Evolutionary conservation across 805 yeast species (phyloP), one percentile per base, ranked within the genome.

Genomic region (Pichia membranifaciens): DNA sequence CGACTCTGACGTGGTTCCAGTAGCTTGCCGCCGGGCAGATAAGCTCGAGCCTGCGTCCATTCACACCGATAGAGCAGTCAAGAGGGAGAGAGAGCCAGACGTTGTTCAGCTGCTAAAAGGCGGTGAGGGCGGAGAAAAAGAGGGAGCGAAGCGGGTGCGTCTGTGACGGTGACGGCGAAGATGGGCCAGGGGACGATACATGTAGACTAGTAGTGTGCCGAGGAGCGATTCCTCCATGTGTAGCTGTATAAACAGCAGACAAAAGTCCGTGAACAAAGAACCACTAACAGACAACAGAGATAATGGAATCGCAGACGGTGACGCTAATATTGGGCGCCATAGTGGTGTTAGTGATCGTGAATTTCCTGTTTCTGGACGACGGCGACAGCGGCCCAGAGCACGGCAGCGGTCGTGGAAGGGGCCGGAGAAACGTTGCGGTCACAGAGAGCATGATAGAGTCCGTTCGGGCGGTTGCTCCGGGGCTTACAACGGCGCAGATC

Each of bases 401-500:
- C 8, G 15, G 31, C 13, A 9, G 9, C 23, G 37, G 15, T 7
- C 37, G 17, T 6, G 18, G 13, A 2, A 21, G 28, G 15, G 13
- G 16, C 9, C 20, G 20, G 16, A 16, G 38, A 20, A 20, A 20
- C 23, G 38, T 29, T 5, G 17, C 47, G 13, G 51, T 84, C 20
- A 80, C 83, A 3, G 71, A 70, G 5, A 78, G 76, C 48, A 91
- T 91, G 98, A 73, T 91, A 38, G 93, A 84, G 53, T 82, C 86
- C 0, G 96, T 91, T 2, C 85, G 81, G 55, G 80, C 88, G 37
- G 71, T 91, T 47, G 96, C 89, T 0, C 96, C 97, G 4, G 71
- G 72, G 18, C 67, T 87, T 29, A 72, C 85, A 1, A 74, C 67
- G 4, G 85, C 76, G 7, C 95, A 86, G 60, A 87, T 93, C 51